Percentiles rank a stretch among this genome's conserved stretches.
These are phyloP conservation scores for Setomelanomma holmii DNA, from an alignment of 2,329 filamentous ascomycete genomes.

Conservation along the genomic window DNA sequence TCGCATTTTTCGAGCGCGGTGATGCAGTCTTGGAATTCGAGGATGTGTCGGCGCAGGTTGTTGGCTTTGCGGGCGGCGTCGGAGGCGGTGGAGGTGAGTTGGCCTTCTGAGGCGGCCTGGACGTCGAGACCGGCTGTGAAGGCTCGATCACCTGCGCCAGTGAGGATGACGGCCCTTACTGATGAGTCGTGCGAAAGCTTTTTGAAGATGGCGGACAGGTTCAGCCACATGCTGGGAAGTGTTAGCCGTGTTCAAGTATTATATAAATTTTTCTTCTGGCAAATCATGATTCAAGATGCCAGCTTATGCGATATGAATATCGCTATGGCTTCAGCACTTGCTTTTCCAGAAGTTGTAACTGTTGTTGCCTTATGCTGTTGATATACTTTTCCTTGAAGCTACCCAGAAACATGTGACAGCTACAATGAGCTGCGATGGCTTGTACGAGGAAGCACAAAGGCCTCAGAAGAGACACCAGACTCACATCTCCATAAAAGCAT, in stretches of 20 bases:
- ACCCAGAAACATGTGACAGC: background rate
- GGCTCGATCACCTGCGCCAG: conserved; percentile 79
- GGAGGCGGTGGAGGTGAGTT: conserved; percentile 45
- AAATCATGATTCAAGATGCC: background rate
- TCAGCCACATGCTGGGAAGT: conserved; percentile 75
- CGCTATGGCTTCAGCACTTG: no score
- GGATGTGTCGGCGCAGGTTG: conserved; percentile 68
- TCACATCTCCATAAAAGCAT: conserved; percentile 78
- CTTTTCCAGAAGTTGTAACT: no score
- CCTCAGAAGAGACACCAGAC: conserved; percentile 16
- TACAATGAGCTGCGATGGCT: background rate
- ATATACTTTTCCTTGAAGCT: background rate
- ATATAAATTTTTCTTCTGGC: background rate
- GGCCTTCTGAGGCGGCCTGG: conserved; percentile 66
- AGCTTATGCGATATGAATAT: no score
- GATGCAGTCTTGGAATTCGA: conserved; percentile 82
- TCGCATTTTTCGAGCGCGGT: conserved; percentile 81
- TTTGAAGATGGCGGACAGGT: conserved; percentile 75
- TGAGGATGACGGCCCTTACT: conserved; percentile 79
- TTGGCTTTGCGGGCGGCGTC: conserved; percentile 69
- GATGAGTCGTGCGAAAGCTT: conserved; percentile 74
- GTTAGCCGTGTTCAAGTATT: no score
- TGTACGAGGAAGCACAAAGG: background rate
- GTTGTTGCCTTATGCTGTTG: no score
- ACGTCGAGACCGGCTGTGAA: conserved; percentile 91